These are phyloP conservation scores for Colletotrichum trifolii DNA, from an alignment of 2,329 filamentous ascomycete species.

Conservation along the genomic window DNA sequence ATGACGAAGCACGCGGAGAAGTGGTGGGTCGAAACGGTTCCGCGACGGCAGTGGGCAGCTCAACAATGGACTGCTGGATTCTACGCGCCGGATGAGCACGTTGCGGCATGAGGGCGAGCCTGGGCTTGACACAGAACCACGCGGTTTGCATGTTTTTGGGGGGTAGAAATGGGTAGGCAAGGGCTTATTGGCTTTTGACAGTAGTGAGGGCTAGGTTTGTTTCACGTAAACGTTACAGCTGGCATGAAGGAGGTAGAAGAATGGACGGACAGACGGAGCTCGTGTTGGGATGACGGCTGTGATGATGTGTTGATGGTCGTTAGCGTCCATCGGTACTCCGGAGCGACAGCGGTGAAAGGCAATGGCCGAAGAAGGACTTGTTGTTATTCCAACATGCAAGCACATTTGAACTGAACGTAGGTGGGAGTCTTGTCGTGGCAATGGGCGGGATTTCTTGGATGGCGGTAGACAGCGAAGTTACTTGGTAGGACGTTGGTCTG, in stretches of 20 bases:
- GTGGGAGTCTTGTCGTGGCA: constrained; percentile 4
- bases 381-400: constrained; percentile 1
- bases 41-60: constrained; percentile 16
- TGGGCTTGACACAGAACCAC: background rate
- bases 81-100: background rate
- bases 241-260: constrained; percentile 1
- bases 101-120: background rate
- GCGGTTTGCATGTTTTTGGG: too few species aligned
- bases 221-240: constrained; percentile 32
- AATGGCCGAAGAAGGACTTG: too few species aligned
- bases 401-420: background rate
- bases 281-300: background rate
- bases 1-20: constrained; percentile 9
- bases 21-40: constrained; percentile 33
- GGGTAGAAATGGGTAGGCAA: background rate
- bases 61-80: background rate
- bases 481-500: background rate
- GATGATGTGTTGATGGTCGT: background rate
- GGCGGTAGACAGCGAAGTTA: background rate
- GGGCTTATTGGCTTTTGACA: background rate
- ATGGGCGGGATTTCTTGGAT: constrained; percentile 1
- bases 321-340: background rate
- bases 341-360: background rate
- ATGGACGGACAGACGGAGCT: background rate
- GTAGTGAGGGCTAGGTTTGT: constrained; percentile 26